phyloP scores from a whole-genome alignment of 1,139 yeast genomes.

The Sugiyamaella sp. region DNA sequence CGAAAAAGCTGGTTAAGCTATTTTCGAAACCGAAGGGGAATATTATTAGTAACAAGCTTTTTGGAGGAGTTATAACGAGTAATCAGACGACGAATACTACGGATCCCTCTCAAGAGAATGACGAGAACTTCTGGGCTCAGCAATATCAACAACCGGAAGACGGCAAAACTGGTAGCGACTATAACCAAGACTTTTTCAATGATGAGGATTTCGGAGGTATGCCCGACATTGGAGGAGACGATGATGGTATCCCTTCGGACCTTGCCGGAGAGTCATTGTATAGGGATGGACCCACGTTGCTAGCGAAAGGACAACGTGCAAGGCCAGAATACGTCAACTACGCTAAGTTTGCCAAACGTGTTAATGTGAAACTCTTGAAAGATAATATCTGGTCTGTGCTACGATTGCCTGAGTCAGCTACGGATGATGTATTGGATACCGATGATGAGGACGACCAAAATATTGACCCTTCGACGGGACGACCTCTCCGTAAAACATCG shows the following conservation, averaged over 20 bases:
- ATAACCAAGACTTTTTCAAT: constrained; percentile 51
- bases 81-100: neutral
- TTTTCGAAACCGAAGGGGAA: constrained; percentile 64
- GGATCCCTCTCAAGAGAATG: constrained; percentile 36
- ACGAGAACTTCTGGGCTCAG: constrained; percentile 76
- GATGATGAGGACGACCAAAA: constrained; percentile 21
- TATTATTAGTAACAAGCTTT: constrained; percentile 24
- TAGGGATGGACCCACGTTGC: constrained; percentile 15
- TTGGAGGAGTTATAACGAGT: constrained; percentile 11
- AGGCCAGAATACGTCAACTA: constrained; percentile 70
- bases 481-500: constrained; percentile 5
- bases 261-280: constrained; percentile 14
- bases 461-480: constrained; percentile 6
- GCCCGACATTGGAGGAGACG: constrained; percentile 26
- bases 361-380: constrained; percentile 77
- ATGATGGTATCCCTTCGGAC: constrained; percentile 19
- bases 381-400: constrained; percentile 77
- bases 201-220: constrained; percentile 39
- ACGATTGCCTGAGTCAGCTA: constrained; percentile 30
- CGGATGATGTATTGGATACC: constrained; percentile 13
- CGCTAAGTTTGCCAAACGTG: constrained; percentile 81
- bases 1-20: constrained; percentile 65
- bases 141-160: constrained; percentile 48
- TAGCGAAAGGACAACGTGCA: constrained; percentile 23
- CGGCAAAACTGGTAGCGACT: constrained; percentile 45